Base-by-base conservation (phyloP, 2,329 filamentous ascomycete genomes). In the Cladobotryum protrusum region DNA sequence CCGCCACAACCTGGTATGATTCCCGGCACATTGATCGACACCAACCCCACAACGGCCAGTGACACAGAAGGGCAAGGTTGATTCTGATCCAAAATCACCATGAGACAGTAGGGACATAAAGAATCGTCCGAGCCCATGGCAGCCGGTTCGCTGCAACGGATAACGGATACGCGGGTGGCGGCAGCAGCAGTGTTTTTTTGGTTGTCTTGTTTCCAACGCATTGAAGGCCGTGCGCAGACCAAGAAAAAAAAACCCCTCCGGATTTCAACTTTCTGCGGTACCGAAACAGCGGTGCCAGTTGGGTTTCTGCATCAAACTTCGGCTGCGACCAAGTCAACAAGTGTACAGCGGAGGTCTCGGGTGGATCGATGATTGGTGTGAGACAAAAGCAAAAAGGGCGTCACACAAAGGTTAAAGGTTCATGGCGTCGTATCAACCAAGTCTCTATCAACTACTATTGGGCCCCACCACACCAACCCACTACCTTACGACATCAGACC, bases 1-100 rank as follows among this genome's bases (percentile, higher is more conserved):
- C 59, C 77, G 9, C 71, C 72, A 5, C 74, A 74, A 36, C 73
- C 73, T 13, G 68, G 75, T 47, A 69, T 76, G n/a, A 60, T 61
- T 29, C 63, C 71, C 41, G 61, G 59, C 8, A 57, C 59, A 24
- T 24, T 20, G 33, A 14, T 35, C 11, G 41, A 41, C 18, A 32
- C 33, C 14, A 52, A 61, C 56, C 49, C 52, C 57, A 51, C 56
- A 58, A 49, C 49, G 11, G 24, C 24, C 24, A 29, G 24, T 9
- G 11, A 9, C 35, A 37, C 35, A n/a, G 35, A 37, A 37, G 35
- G 35, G n/a, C 35, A 37, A 17, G 35, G 44, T 37, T 50, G 48
- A 50, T 15, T 45, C 3, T 8, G 24, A 8, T 18, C 8, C 35
- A n/a, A 34, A 13, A 13, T 24, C 33, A 13, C 33, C 40, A 34